A percentile compares a stretch with the other conserved stretches of the same genome.
These are phyloP conservation scores for Scheffersomyces lignosus DNA, from an alignment of 805 yeast genomes.

Conservation along the genomic window DNA sequence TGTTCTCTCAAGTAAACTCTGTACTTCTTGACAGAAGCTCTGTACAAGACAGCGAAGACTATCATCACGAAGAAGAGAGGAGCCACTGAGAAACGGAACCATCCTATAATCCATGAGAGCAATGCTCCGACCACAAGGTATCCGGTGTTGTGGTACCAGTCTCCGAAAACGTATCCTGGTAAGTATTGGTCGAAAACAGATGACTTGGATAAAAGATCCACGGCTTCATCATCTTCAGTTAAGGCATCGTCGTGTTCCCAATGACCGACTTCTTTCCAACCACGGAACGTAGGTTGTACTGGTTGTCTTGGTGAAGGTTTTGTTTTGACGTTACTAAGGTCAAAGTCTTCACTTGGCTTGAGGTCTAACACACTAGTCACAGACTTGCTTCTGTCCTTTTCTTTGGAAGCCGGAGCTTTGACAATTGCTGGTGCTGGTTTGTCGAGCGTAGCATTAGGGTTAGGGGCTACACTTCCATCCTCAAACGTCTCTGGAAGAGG, in stretches of 20 bases:
- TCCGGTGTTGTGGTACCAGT: constrained; percentile 93
- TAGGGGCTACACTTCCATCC: no score
- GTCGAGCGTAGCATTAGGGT: no score
- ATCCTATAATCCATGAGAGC: constrained; percentile 77
- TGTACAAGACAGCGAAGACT: constrained; percentile 65
- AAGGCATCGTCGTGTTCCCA: constrained; percentile 72
- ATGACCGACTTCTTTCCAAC: constrained; percentile 94
- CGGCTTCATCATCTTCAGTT: constrained; percentile 66
- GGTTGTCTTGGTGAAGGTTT: constrained; percentile 49
- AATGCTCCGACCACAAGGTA: constrained; percentile 65
- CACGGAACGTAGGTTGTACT: constrained; percentile 70
- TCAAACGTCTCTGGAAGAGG: no score
- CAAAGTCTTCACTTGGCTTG: constrained; percentile 41
- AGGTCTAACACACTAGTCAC: no score
- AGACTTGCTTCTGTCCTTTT: no score
- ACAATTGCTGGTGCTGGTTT: no score
- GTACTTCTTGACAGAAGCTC: constrained; percentile 81
- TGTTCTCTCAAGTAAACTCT: constrained; percentile 72
- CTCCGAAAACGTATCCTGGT: constrained; percentile 81
- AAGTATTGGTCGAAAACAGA: constrained; percentile 75
- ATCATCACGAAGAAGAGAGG: constrained; percentile 75
- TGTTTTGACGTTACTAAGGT: constrained; percentile 27
- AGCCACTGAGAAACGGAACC: constrained; percentile 72
- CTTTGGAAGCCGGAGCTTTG: no score
- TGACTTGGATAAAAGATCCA: constrained; percentile 67